Percentiles rank a stretch among this genome's conserved stretches.
phyloP scores from a whole-genome alignment of 192 early-diverging fungal genomes.

The Coemansia sp. region DNA sequence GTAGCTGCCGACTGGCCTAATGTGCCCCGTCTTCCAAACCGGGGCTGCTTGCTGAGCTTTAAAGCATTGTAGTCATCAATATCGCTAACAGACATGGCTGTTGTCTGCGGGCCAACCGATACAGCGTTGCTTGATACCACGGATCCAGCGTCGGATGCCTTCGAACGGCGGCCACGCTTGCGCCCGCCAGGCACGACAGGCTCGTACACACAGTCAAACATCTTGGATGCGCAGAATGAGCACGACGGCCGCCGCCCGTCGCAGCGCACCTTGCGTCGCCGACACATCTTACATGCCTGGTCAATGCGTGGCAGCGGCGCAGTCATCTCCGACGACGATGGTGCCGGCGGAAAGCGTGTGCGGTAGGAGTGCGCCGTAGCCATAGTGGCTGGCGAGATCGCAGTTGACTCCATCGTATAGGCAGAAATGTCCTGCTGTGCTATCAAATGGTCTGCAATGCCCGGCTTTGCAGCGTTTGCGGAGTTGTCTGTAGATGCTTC shows the following conservation, averaged over 20 bases:
- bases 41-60: slow-evolving; percentile 21
- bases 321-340: not conserved
- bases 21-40: slow-evolving; percentile 6
- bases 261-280: slow-evolving; percentile 57
- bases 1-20: not conserved
- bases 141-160: slow-evolving; percentile 19
- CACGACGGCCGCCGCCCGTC: slow-evolving; percentile 51
- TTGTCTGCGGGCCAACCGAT: not conserved
- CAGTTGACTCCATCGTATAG: slow-evolving; percentile 16
- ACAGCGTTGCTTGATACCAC: slow-evolving; percentile 12
- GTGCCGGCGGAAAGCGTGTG: not conserved
- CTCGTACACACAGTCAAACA: slow-evolving; percentile 49
- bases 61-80: slow-evolving; percentile 1
- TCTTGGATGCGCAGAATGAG: slow-evolving; percentile 42
- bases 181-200: slow-evolving; percentile 26
- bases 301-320: slow-evolving; percentile 33
- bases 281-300: slow-evolving; percentile 58
- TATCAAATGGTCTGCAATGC: not conserved
- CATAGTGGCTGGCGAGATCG: slow-evolving; percentile 3
- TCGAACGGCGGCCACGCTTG: slow-evolving; percentile 39
- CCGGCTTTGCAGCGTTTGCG: not conserved
- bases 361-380: not conserved
- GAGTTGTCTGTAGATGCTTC: not conserved
- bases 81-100: slow-evolving; percentile 9
- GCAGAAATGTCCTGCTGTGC: not conserved